Evolutionary conservation across 805 yeast species (phyloP), one percentile per base, ranked within the genome.

Genomic region (Candida mattraensis): DNA sequence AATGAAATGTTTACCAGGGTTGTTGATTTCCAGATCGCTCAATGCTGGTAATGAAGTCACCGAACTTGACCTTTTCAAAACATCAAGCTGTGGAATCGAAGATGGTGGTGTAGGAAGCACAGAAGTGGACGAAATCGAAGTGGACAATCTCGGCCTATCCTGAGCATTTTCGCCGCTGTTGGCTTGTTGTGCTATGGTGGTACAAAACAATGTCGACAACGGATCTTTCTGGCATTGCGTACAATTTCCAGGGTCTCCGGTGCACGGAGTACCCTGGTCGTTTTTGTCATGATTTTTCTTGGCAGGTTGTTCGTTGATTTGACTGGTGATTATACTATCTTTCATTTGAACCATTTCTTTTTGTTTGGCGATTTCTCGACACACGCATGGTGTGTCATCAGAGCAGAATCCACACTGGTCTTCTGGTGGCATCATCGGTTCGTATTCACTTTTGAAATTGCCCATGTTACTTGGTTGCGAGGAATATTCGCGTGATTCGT

Each of bases 361-460:
- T 51, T 72, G 78, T 47, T 69, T 67, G 3, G 78, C 80, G 12
- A 77, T 84, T 48, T 87, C 96, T 18, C 91, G 76, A 58, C 97
- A 91, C 2, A 91, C 84, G 62, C 98, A 91, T 2, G 95, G 89
- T 0, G 95, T 80, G 48, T 80, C 93, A 48, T 86, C 95, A 0
- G 95, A 78, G 55, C 98, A 91, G 60, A 91, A 89, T 0, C 98
- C 98, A 61, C 98, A 91, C 40, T 83, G 78, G 47, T 85, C 94
- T 41, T 58, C 60, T 6, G 61, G 57, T 1, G 57, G 40, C 25
- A 48, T 39, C n/a, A 70, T 68, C 5, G 78, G 74, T 1, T 76
- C 72, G 24, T 61, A 61, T 32, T 71, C 76, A 18, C 28, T 26
- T 17, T 25, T 30, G 41, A 42, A 35, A 14, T 48, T 58, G 22